Evolutionary conservation across 805 yeast species (phyloP).

Genomic region (Metschnikowia vanudenii): DNA sequence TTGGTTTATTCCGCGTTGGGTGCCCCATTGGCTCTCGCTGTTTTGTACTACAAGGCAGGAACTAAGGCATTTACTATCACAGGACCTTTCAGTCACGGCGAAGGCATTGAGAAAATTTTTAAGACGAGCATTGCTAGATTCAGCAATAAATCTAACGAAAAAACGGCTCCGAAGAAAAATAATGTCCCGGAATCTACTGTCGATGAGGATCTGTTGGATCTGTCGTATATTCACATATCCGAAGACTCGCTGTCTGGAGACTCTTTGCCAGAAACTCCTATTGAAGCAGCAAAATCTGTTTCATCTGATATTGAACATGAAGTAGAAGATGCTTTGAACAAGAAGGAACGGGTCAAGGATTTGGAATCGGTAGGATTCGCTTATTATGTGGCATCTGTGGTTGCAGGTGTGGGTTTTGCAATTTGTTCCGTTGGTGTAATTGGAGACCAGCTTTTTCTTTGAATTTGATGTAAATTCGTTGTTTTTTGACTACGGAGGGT

Average conservation of each 20-base stretch:
- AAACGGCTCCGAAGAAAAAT: slow-evolving; percentile 1
- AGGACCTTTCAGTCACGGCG: slow-evolving; percentile 8
- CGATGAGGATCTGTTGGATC: slow-evolving; percentile 33
- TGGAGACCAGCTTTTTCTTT: slow-evolving; percentile 44
- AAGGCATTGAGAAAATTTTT: not conserved
- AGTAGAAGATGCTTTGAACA: slow-evolving; percentile 41
- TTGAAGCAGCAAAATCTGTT: slow-evolving; percentile 9
- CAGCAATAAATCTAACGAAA: slow-evolving; percentile 1
- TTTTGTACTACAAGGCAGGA: slow-evolving; percentile 14
- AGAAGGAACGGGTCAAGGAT: slow-evolving; percentile 33
- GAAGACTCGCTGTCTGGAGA: slow-evolving; percentile 37
- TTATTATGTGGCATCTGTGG: slow-evolving; percentile 39
- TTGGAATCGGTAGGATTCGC: slow-evolving; percentile 35
- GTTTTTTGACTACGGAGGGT: too few relatives aligned
- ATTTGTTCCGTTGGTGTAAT: slow-evolving; percentile 54
- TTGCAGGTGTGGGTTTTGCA: slow-evolving; percentile 47
- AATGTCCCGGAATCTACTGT: slow-evolving; percentile 3
- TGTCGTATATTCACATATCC: slow-evolving; percentile 43
- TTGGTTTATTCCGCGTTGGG: slow-evolving; percentile 62
- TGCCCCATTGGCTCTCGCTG: slow-evolving; percentile 40
- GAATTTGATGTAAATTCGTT: not conserved
- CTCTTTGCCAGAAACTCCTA: slow-evolving; percentile 29
- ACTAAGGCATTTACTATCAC: slow-evolving; percentile 4
- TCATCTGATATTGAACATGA: slow-evolving; percentile 37
- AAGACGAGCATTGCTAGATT: slow-evolving; percentile 1